These are phyloP conservation scores for Funneliformis geosporum DNA, from an alignment of 192 early-diverging fungal genomes.

Conservation along the genomic window DNA sequence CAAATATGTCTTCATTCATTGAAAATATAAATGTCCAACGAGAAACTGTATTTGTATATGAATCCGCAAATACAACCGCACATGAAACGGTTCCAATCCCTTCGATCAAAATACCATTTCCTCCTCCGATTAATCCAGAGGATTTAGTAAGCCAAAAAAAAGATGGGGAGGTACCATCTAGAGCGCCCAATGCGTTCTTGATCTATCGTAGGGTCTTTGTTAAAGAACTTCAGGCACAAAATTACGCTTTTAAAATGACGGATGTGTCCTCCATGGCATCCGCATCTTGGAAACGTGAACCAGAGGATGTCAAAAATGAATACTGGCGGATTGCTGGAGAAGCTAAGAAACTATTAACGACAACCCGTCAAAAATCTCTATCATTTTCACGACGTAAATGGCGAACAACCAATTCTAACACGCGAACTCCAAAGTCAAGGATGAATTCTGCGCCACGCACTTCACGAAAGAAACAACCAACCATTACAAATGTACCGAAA, in stretches of 20 bases:
- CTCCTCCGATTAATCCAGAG: not conserved
- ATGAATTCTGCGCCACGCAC: not conserved
- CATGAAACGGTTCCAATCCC: not conserved
- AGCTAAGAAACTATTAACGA: not conserved
- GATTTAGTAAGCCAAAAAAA: not conserved
- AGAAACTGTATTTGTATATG: not conserved
- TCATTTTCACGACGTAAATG: slow-evolving; percentile 6
- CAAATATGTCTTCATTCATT: not conserved
- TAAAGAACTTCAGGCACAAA: not conserved
- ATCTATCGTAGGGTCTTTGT: slow-evolving; percentile 17
- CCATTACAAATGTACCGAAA: not conserved
- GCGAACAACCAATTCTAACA: not conserved
- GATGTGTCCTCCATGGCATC: slow-evolving; percentile 13
- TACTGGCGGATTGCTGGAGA: slow-evolving; percentile 7
- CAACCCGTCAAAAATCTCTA: not conserved
- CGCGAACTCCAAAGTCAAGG: not conserved
- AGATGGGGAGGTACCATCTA: not conserved
- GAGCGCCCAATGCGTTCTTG: slow-evolving; percentile 11
- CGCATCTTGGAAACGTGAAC: slow-evolving; percentile 2
- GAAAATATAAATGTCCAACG: not conserved
- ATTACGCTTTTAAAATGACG: slow-evolving; percentile 18
- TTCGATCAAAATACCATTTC: not conserved
- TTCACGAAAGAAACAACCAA: not conserved
- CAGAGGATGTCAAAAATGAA: not conserved
- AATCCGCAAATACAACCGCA: not conserved